phyloP scores from a whole-genome alignment of 768 basidiomycete genomes.

The Tephrocybe sp. region DNA sequence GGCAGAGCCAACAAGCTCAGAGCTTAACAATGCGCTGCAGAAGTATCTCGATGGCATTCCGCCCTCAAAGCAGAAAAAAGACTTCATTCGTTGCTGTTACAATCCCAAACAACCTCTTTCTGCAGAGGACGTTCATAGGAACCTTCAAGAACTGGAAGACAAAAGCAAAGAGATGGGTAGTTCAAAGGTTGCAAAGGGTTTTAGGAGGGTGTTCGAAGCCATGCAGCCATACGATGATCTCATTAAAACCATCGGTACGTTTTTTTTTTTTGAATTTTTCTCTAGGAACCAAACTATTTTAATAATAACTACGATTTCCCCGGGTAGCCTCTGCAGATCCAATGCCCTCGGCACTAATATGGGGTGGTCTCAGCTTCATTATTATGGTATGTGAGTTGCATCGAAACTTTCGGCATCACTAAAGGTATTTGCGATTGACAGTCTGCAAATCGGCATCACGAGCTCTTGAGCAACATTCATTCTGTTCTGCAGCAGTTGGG shows the following conservation, averaged over 20 bases:
- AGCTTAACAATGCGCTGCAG: background rate
- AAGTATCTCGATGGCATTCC: background rate
- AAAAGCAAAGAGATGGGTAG: background rate
- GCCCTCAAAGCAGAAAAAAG: background rate
- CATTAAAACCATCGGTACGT: background rate
- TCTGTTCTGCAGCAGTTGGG: background rate
- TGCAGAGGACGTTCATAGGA: background rate
- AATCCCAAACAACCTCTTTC: background rate
- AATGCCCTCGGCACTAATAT: background rate
- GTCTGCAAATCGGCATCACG: background rate
- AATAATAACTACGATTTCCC: background rate
- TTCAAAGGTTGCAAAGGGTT: background rate
- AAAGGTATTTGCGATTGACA: too few species aligned
- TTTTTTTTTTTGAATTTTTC: too few species aligned
- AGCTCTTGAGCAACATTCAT: background rate
- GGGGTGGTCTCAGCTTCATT: constrained; percentile 3
- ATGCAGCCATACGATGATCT: background rate
- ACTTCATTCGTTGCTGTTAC: background rate
- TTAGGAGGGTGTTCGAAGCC: constrained; percentile 2
- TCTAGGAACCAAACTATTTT: too few species aligned
- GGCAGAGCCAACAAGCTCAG: background rate
- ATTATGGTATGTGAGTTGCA: background rate
- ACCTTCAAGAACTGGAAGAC: background rate
- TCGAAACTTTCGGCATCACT: too few species aligned
- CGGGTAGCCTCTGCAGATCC: background rate